Base-by-base conservation (phyloP, 192 early-diverging fungal species). In the Umbelopsis isabellina region DNA sequence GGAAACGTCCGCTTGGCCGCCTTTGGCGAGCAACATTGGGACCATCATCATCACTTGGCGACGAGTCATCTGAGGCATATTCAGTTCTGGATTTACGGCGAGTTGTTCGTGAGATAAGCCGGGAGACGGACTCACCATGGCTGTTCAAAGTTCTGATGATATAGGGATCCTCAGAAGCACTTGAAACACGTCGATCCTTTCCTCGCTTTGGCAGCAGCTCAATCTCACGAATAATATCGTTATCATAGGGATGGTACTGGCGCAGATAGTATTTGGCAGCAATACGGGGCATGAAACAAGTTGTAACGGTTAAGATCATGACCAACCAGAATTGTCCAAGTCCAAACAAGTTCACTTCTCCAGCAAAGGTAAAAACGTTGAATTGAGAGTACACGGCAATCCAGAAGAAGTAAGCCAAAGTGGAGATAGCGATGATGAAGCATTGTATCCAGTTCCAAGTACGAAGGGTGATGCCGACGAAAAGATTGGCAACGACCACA, bases 181-280 rank as follows among this genome's bases (percentile, higher is more conserved):
- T 51, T 86, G 93, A 30, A 76, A 82, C 2, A 83, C 89, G 30
- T 89, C 93, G 4, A 94, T 95, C 66, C 85, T 86, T 68, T 88
- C 90, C 2, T 91, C 94, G 74, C 92, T 69, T 72, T 1, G 65
- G 27, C 13, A 77, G 44, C 53, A 77, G 27, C 45, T 77, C 95
- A 74, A 87, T 93, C 30, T 96, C 95, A 49, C 93, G 93, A 53
- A 97, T 86, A 46, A 97, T 86, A 30, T 95, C 90, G 8, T 89
- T 88, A 77, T 97, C 93, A 48, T 84, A 92, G 1, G 96, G 96
- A 37, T 80, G 80, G 72, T 91, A 86, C 41, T 88, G 84, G 33
- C 92, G 91, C 16, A 85, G 80, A 46, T 83, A 75, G 74, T 89
- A 91, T 79, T 91, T 89, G 49, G 83, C 79, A 30, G 84, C 77